Evolutionary conservation across 106 monocot genomes (phyloP), one percentile per base, ranked within the genome.

Genomic region (Phalaenopsis aphrodite): DNA sequence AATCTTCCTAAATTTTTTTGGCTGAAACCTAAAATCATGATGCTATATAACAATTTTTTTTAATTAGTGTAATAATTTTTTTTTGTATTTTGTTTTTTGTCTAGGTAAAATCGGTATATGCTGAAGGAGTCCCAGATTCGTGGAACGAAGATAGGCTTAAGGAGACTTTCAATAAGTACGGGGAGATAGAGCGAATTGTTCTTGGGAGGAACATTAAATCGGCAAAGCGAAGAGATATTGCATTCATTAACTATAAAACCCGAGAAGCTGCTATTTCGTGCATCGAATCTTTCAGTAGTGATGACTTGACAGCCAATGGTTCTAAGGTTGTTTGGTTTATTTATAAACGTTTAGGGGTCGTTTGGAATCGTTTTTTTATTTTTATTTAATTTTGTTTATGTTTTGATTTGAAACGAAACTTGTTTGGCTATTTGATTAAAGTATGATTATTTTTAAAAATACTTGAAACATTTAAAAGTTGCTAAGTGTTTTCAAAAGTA

Each of bases 31-130:
- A 61, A 61, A 61, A 61, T 61, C 6, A 5, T 61, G 19, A 61
- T 39, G 14, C 39, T 41, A 18, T 79, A 66, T 43, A 18, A 43
- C 5, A 23, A 66, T n/a, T 65, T 12, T 79, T 68, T 1, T 30
- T 41, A 18, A 9, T 55, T 41, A 56, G 12, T 79, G 45, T 43
- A 18, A 43, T 2, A 23, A 66, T n/a, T 65, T 12, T 79, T 12
- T 68, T 1, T 30, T 23, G 6, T 23, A 18, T 75, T 76, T 36
- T 83, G 84, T 68, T 21, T 42, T 84, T 42, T 14, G 30, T 84
- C 57, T 83, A 97, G 97, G 92, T 97, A 24, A 97, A 94, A 79
- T 90, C 97, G 52, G 90, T 97, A 52, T 97, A 85, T 89, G 92
- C 71, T 42, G 97, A 97, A 85, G 88, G 92, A 36, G 81, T 94